phyloP scores from a whole-genome alignment of 2,329 filamentous ascomycete species.

The Colletotrichum tamarilloi region DNA sequence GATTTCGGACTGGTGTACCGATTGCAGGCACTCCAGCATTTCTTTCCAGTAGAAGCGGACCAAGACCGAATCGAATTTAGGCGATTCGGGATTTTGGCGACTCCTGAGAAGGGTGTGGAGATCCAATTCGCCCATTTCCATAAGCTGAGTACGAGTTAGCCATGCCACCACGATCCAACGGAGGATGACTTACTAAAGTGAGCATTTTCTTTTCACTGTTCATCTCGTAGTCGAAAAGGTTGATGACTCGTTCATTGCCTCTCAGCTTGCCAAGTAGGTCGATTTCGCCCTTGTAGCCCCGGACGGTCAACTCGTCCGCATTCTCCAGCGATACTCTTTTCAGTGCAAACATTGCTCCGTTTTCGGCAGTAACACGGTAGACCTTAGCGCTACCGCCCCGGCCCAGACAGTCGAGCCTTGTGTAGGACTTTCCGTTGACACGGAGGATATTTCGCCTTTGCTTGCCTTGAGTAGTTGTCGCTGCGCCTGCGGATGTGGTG shows the following conservation, averaged over 20 bases:
- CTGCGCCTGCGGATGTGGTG: slow-evolving; percentile 83
- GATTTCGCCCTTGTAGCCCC: slow-evolving; percentile 95
- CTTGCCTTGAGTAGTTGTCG: slow-evolving; percentile 76
- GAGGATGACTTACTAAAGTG: slow-evolving; percentile 73
- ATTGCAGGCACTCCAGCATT: slow-evolving; percentile 94
- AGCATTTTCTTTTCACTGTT: slow-evolving; percentile 90
- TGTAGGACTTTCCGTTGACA: slow-evolving; percentile 92
- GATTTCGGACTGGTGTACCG: slow-evolving; percentile 90
- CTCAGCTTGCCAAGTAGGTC: slow-evolving; percentile 85
- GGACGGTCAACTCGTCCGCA: slow-evolving; percentile 84
- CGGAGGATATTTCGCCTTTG: slow-evolving; percentile 86
- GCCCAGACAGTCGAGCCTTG: slow-evolving; percentile 88
- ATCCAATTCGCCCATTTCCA: slow-evolving; percentile 97
- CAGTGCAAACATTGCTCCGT: slow-evolving; percentile 92
- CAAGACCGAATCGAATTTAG: slow-evolving; percentile 87
- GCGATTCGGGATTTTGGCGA: slow-evolving; percentile 76
- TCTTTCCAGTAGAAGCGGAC: slow-evolving; percentile 99
- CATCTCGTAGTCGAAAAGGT: slow-evolving; percentile 91
- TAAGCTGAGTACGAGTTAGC: slow-evolving; percentile 68
- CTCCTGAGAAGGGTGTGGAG: slow-evolving; percentile 86
- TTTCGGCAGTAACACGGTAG: slow-evolving; percentile 96
- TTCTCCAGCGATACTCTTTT: slow-evolving; percentile 94
- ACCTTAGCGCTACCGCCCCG: slow-evolving; percentile 94
- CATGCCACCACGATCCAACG: background rate
- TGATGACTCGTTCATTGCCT: slow-evolving; percentile 89